These are phyloP conservation scores for Dothideomycetes sp. DNA, from an alignment of 2,329 filamentous ascomycete species.

Conservation along the genomic window DNA sequence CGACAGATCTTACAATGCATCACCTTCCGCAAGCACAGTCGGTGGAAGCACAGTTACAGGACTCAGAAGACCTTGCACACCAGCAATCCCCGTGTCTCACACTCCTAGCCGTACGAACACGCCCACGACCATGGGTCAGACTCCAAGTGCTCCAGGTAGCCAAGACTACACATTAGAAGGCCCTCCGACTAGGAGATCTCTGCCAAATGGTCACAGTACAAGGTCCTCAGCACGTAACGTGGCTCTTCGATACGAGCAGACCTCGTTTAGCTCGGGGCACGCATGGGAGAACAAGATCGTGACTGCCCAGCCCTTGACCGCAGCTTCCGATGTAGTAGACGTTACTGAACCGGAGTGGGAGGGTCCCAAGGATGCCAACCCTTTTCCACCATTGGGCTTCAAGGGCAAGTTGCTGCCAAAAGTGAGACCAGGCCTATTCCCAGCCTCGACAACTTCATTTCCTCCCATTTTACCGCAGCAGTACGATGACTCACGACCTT, in stretches of 20 bases:
- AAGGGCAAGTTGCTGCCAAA: neutral
- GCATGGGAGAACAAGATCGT: neutral
- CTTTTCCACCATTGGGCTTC: neutral
- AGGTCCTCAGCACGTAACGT: neutral
- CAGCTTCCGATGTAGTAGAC: neutral
- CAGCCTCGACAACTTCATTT: neutral
- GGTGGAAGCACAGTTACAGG: too few relatives aligned
- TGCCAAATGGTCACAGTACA: neutral
- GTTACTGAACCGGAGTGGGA: neutral
- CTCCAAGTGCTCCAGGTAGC: too few relatives aligned
- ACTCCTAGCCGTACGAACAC: too few relatives aligned
- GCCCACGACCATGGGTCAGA: too few relatives aligned
- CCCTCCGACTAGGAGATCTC: neutral
- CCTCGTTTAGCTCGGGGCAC: neutral
- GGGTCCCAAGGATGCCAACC: neutral
- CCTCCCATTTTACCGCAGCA: too few relatives aligned
- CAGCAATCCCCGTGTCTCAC: too few relatives aligned
- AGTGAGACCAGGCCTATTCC: too few relatives aligned
- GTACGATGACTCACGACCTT: too few relatives aligned
- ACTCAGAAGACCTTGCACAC: too few relatives aligned
- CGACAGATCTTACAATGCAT: too few relatives aligned
- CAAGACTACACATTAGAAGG: neutral
- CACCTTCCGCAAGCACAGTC: too few relatives aligned
- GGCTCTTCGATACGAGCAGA: neutral
- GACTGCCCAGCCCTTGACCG: neutral